Evolutionary conservation across 2,329 filamentous ascomycete genomes (phyloP), one percentile per base, ranked within the genome.

Genomic region (Nothophoma quercina): DNA sequence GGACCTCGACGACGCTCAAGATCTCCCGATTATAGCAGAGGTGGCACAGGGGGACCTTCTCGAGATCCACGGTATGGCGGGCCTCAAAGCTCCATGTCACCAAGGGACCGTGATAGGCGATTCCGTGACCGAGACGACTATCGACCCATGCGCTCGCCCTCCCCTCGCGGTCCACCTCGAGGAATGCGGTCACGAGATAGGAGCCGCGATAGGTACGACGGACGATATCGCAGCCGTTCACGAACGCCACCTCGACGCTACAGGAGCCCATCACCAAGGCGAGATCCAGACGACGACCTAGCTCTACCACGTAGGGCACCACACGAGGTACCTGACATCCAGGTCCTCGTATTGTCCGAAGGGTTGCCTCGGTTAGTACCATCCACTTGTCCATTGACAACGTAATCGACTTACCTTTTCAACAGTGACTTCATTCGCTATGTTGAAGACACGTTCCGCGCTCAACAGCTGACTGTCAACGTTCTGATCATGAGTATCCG

Each of bases 241-340:
- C 82, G 88, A 45, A 91, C 90, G 12, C 64, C 64, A 16, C 89
- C 89, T 1, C 82, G 81, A 41, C 83, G 85, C 51, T 82, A 81
- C 59, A 83, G 90, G 57, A 93, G 88, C 55, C 86, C 87, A 3
- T 91, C 87, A 55, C 90, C 90, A 67, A 75, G 81, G 41, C 67
- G 64, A 75, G 83, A 88, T 46, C 77, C 79, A 26, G 64, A 89
- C 57, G 79, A 83, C 30, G 83, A 85, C 28, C 78, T 92, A 10
- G 88, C 89, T 23, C 83, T 96, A 7, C 90, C 91, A 34, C 84
- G 87, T 49, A 83, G 92, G 51, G 84, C 86, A 51, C 86, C 90
- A 4, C 79, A 83, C 51, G 86, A 95, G 59, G 87, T 97, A 18
- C 93, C 93, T 2, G 92, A 98, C 64, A 89, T 97, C 13, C 92